Base-by-base conservation (phyloP, 2,329 filamentous ascomycete genomes). In the Ophiobolus disseminans region DNA sequence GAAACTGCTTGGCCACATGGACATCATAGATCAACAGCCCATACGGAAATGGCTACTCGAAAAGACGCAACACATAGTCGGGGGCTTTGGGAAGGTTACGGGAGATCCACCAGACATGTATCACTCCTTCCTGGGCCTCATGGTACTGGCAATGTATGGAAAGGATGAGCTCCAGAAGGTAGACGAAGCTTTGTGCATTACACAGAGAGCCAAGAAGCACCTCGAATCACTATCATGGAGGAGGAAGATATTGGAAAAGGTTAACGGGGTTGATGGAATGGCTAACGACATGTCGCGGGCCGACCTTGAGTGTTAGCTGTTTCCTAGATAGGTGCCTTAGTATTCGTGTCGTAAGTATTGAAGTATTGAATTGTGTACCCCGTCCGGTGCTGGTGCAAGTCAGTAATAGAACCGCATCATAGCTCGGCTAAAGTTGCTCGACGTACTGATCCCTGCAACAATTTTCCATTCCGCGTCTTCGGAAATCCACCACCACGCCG, bases 121-220 rank as follows among this genome's bases (percentile, higher is more conserved):
- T 60, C 94, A 99, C 69, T 89, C 89, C 0, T 97, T 92, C 69
- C 82, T 97, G 22, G 94, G 91, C 0, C 81, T 97, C 25, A 89
- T 91, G 2, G 87, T 89, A 1, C 77, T 99, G 30, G 85, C 87
- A 0, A 82, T 90, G 13, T 82, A 91, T 70, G 84, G 85, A 6
- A 89, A 96, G 58, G 70, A 80, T 1, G 83, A 83, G 0, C 69
- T 97, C 28, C 88, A 87, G 54, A 74, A 77, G 16, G 80, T 96
- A 39, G 91, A 97, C 69, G 81, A 88, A 0, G 83, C 83, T 1
- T 76, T 97, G 40, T 96, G 91, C 65, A 83, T 93, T 30, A 91
- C 88, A 56, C 75, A 80, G 20, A 81, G 85, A 37, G 77, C 76
- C 9, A 74, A 73, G 48, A 50, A 51, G 23, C 70, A 69, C 39